These are phyloP conservation scores for Sedum album DNA, from an alignment of 164 flowering plant species.

Conservation along the genomic window DNA sequence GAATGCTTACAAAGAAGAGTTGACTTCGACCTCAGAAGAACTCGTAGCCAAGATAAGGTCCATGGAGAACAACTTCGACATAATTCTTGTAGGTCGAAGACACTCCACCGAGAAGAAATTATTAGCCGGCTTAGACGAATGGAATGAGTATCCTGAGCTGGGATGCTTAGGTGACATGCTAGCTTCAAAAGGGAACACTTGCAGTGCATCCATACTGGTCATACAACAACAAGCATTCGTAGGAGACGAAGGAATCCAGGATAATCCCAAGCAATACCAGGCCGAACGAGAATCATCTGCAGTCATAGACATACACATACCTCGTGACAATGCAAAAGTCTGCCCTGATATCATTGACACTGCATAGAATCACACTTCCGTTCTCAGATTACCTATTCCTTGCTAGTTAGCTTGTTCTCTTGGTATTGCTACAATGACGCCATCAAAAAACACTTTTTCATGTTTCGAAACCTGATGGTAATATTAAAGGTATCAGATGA, in stretches of 20 bases:
- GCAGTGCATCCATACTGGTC: not conserved
- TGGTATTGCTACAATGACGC: not conserved
- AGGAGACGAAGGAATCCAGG: not conserved
- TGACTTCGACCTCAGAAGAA: not conserved
- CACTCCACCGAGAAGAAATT: not conserved
- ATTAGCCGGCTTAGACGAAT: not conserved
- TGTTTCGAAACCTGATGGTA: too few relatives aligned
- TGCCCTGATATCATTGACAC: not conserved
- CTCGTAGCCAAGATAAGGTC: not conserved
- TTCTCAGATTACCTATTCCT: not conserved
- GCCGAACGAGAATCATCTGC: not conserved
- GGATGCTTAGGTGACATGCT: constrained; percentile 4
- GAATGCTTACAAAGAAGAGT: not conserved
- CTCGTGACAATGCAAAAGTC: constrained; percentile 1
- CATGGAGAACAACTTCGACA: constrained; percentile 1
- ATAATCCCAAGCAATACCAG: not conserved
- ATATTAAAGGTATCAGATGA: too few relatives aligned
- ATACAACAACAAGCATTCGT: not conserved
- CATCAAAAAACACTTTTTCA: not conserved
- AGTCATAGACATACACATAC: not conserved
- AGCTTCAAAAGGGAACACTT: not conserved
- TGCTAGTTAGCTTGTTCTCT: not conserved
- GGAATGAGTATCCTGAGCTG: constrained; percentile 6
- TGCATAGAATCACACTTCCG: not conserved
- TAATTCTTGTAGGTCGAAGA: constrained; percentile 3